Conservation (phyloP, 2,329 filamentous ascomycete genomes). For the Xylaria multiplex region DNA sequence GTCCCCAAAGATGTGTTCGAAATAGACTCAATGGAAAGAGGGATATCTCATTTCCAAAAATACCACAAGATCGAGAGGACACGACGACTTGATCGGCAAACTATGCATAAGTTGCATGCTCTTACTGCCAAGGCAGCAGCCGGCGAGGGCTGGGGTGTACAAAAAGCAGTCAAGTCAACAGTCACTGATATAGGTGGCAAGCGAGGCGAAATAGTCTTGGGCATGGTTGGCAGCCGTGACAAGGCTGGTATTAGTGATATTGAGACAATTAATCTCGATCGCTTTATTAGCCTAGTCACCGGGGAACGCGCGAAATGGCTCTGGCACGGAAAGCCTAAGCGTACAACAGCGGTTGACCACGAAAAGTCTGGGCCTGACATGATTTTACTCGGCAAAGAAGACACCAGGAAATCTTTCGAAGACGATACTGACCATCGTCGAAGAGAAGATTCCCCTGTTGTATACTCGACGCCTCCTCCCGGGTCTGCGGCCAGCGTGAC, state of each 20-base stretch:
- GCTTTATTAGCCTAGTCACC: slow-evolving; percentile 78
- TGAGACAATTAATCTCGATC: slow-evolving; percentile 89
- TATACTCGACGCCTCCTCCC: slow-evolving; percentile 57
- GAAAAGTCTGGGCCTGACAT: slow-evolving; percentile 60
- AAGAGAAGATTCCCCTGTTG: slow-evolving; percentile 57
- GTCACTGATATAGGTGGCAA: slow-evolving; percentile 94
- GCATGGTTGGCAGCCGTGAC: slow-evolving; percentile 88
- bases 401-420: slow-evolving; percentile 61
- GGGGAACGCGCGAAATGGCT: slow-evolving; percentile 92
- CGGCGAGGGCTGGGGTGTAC: slow-evolving; percentile 91
- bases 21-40: slow-evolving; percentile 80
- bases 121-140: slow-evolving; percentile 90
- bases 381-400: slow-evolving; percentile 67
- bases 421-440: slow-evolving; percentile 59
- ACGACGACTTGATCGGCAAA: slow-evolving; percentile 82
- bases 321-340: slow-evolving; percentile 89
- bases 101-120: slow-evolving; percentile 80
- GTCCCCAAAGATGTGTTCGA: slow-evolving; percentile 94
- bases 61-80: slow-evolving; percentile 82
- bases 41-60: slow-evolving; percentile 90
- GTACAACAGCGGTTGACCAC: slow-evolving; percentile 61
- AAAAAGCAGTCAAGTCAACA: slow-evolving; percentile 92
- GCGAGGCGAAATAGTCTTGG: slow-evolving; percentile 92
- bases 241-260: slow-evolving; percentile 92
- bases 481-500: slow-evolving; percentile 58